Evolutionary conservation across 31 red algal genomes (phyloP), one percentile per base, ranked within the genome.

Genomic region (Asparagopsis taxiformis): DNA sequence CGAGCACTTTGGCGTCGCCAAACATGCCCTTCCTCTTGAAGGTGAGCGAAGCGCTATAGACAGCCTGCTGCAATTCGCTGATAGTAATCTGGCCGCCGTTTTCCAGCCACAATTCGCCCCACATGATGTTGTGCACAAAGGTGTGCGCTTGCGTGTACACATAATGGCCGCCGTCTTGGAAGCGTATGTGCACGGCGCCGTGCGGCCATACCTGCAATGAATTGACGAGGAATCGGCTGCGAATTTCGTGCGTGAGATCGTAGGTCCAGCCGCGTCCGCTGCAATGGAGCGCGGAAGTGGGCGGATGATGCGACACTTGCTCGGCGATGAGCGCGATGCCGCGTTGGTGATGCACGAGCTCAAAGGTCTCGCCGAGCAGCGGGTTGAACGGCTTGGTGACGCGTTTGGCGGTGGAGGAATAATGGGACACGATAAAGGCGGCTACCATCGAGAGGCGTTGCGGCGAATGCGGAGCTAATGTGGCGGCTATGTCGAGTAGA

Each of bases 331-430:
- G 46, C 13, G 28, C 46, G 29, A 78, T 3, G 31, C 30, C 64
- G 64, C 55, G 54, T 4, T 73, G 8, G 0, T 75, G 80, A 9
- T 69, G 44, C 16, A 82, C 32, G 19, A 88, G 59, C 57, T 97
- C 88, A 25, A 70, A 97, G 13, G 93, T 97, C 70, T 97, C 93
- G 23, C 93, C 93, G 9, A 92, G 54, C 7, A 97, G 59, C 37
- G 93, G 89, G 43, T 91, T 97, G 60, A 97, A 97, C 17, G 93
- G 93, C 65, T 97, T 97, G 56, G 75, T 77, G 1, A 76, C 54
- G 15, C 94, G 89, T 15, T 49, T 75, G 13, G 72, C 52, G 21
- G 94, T 93, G 51, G 83, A 68, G 30, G 83, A 72, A 61, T 92
- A 97, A 39, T 93, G 90, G 28, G 59, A 72, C 29, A 93, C 41